Conservation (phyloP, 306 rosid species). For the Inga leiocalycina region DNA sequence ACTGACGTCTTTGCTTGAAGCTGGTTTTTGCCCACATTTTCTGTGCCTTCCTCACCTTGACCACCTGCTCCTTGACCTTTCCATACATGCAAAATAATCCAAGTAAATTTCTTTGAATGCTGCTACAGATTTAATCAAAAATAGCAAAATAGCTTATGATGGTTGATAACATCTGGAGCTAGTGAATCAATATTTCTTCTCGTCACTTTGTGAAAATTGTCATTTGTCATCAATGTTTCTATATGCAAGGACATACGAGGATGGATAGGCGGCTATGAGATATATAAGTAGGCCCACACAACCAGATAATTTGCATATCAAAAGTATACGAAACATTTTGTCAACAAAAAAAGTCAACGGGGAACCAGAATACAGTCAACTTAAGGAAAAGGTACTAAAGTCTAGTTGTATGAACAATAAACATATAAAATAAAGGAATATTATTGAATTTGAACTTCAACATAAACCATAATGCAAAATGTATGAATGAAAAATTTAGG, state of each 20-base stretch:
- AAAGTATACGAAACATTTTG: neutral
- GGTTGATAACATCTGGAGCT: slow-evolving; percentile 8
- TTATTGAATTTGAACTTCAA: slow-evolving; percentile 16
- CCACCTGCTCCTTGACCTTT: slow-evolving; percentile 85
- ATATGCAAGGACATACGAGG: neutral
- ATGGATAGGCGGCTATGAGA: neutral
- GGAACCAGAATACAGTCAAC: slow-evolving; percentile 11
- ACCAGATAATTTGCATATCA: neutral
- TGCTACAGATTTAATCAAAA: slow-evolving; percentile 23
- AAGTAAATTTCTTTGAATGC: slow-evolving; percentile 14
- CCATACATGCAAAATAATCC: slow-evolving; percentile 33
- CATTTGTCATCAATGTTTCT: slow-evolving; percentile 10
- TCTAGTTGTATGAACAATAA: slow-evolving; percentile 3
- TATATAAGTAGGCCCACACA: neutral
- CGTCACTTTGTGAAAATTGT: neutral
- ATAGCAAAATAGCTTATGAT: slow-evolving; percentile 29
- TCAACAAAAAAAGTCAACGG: neutral
- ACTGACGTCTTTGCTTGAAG: slow-evolving; percentile 88
- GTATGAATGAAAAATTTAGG: neutral
- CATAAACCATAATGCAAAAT: neutral
- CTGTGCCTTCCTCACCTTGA: slow-evolving; percentile 83
- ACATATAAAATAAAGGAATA: slow-evolving; percentile 5
- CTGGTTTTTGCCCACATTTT: slow-evolving; percentile 84
- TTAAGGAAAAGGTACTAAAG: neutral
- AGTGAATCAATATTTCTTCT: slow-evolving; percentile 17